These are phyloP conservation scores for Dothistroma pini DNA, from an alignment of 2,329 filamentous ascomycete genomes.

Conservation along the genomic window DNA sequence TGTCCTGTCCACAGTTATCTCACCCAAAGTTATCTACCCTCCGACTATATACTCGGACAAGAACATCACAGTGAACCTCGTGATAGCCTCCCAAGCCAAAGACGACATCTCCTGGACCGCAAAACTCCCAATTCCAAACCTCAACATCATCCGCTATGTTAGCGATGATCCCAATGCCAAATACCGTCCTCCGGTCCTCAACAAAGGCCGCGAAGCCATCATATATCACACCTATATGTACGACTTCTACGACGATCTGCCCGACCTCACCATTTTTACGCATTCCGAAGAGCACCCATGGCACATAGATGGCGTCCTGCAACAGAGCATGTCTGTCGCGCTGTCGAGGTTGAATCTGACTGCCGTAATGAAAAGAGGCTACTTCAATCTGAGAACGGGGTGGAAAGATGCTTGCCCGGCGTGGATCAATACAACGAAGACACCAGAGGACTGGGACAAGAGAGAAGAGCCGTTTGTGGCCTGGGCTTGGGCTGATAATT, in stretches of 20 bases:
- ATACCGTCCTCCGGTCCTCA: constrained; percentile 13
- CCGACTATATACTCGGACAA: neutral
- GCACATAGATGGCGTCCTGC: constrained; percentile 20
- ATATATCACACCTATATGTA: constrained; percentile 25
- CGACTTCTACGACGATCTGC: constrained; percentile 22
- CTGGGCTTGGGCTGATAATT: constrained; percentile 17
- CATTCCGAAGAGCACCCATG: constrained; percentile 20
- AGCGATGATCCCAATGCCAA: constrained; percentile 18
- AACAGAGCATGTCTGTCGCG: constrained; percentile 16
- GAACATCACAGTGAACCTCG: constrained; percentile 16
- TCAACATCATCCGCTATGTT: constrained; percentile 21
- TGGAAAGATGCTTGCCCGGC: constrained; percentile 23
- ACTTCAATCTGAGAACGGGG: constrained; percentile 22
- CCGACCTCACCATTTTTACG: constrained; percentile 21
- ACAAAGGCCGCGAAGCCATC: constrained; percentile 23
- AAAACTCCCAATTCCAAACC: constrained; percentile 15
- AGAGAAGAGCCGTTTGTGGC: constrained; percentile 21
- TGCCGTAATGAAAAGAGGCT: constrained; percentile 17
- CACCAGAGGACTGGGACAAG: constrained; percentile 13
- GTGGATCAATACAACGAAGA: constrained; percentile 21
- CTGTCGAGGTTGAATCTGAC: constrained; percentile 18
- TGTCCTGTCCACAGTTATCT: neutral
- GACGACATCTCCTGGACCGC: constrained; percentile 23
- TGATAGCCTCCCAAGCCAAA: constrained; percentile 16
- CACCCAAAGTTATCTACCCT: neutral